Evolutionary conservation across 164 flowering plant genomes (phyloP).

Genomic region (Macadamia integrifolia): DNA sequence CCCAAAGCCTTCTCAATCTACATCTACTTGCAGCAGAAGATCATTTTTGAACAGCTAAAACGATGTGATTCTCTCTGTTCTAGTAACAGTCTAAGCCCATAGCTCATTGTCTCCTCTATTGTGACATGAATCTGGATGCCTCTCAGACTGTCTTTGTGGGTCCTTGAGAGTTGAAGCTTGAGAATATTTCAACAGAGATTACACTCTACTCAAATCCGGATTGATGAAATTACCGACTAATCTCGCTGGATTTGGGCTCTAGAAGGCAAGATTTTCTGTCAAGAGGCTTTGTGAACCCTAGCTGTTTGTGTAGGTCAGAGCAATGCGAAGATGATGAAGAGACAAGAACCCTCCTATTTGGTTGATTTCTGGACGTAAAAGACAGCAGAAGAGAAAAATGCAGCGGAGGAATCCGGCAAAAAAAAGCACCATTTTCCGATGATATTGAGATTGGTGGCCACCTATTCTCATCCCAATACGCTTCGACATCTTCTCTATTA

Average conservation of each 20-base stretch:
- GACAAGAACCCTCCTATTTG: constrained; percentile 54
- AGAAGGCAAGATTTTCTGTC: constrained; percentile 72
- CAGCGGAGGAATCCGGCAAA: constrained; percentile 16
- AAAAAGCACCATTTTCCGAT: constrained; percentile 9
- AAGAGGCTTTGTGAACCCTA: constrained; percentile 39
- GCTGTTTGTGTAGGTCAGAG: constrained; percentile 31
- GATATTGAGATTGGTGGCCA: constrained; percentile 25
- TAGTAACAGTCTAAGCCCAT: constrained; percentile 17
- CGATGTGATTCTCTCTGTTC: constrained; percentile 34
- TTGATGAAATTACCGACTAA: constrained; percentile 72
- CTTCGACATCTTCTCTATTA: too few relatives aligned
- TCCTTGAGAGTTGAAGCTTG: constrained; percentile 21
- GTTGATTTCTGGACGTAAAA: constrained; percentile 85
- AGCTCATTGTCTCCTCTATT: constrained; percentile 39
- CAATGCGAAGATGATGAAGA: constrained; percentile 32
- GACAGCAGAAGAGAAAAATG: constrained; percentile 31
- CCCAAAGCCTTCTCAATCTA: constrained; percentile 64
- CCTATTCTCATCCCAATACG: constrained; percentile 26
- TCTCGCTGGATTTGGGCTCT: constrained; percentile 75
- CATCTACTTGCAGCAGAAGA: constrained; percentile 44
- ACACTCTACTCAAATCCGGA: constrained; percentile 34
- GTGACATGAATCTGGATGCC: constrained; percentile 89
- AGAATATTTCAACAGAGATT: constrained; percentile 29
- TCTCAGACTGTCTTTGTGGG: constrained; percentile 38
- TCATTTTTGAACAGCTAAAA: constrained; percentile 21